phyloP scores from a whole-genome alignment of 2,329 filamentous ascomycete species.

The Scedosporium apiospermum region DNA sequence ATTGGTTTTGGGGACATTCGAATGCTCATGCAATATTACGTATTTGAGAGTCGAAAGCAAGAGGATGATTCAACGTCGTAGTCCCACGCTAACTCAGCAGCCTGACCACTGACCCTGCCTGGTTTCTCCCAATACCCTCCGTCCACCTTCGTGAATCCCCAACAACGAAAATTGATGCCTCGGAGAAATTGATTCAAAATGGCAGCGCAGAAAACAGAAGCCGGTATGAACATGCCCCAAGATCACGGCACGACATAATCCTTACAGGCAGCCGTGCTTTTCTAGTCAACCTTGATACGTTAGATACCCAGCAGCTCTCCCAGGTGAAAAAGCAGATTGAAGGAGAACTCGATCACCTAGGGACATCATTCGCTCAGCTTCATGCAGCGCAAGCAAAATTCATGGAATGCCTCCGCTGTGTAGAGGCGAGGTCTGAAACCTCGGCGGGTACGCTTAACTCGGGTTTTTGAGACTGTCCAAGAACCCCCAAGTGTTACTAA shows the following conservation, averaged over 20 bases:
- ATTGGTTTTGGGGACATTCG: too few species aligned
- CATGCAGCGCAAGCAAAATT: constrained; percentile 88
- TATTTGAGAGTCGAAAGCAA: too few species aligned
- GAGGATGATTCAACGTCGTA: too few species aligned
- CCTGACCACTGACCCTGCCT: too few species aligned
- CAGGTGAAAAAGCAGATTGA: constrained; percentile 94
- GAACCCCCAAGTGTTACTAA: background rate
- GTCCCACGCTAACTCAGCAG: too few species aligned
- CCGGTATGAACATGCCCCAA: background rate
- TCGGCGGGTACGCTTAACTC: constrained; percentile 17
- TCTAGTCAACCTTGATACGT: constrained; percentile 46
- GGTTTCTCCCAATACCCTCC: too few species aligned
- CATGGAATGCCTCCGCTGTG: constrained; percentile 74
- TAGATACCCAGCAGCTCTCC: constrained; percentile 76
- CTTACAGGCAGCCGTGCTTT: background rate
- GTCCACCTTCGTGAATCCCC: too few species aligned
- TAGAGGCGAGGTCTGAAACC: constrained; percentile 37
- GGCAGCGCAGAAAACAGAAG: background rate
- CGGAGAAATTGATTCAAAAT: background rate
- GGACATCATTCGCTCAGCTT: constrained; percentile 79
- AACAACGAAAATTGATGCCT: background rate
- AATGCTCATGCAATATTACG: too few species aligned
- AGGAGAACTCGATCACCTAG: constrained; percentile 91
- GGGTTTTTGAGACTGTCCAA: background rate
- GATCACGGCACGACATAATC: background rate